phyloP scores from a whole-genome alignment of 306 rosid species.

The Sindora glabra region DNA sequence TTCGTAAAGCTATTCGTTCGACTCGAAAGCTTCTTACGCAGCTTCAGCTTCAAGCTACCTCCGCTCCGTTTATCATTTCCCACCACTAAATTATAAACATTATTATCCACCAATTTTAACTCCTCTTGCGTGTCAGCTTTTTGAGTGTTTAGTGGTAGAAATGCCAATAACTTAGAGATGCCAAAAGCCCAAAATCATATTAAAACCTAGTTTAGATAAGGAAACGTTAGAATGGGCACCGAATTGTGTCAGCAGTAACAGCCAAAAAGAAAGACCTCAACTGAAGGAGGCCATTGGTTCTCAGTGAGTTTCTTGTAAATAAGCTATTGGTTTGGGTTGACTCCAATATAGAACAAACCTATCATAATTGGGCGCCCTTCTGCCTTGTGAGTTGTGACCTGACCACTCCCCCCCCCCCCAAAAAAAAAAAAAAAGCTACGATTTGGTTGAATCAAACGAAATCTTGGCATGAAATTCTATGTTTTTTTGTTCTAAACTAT shows the following conservation, averaged over 20 bases:
- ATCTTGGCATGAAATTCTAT: no score
- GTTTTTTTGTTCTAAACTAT: no score
- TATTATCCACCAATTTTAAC: not conserved
- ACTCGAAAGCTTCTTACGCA: not conserved
- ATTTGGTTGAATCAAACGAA: no score
- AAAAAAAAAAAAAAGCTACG: not conserved
- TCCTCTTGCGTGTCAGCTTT: not conserved
- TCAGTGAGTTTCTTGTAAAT: not conserved
- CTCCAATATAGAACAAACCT: not conserved
- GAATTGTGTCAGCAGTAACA: not conserved
- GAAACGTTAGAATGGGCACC: conserved; percentile 14
- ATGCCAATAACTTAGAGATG: not conserved
- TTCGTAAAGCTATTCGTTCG: not conserved
- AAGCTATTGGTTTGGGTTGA: conserved; percentile 1
- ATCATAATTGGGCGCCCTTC: not conserved
- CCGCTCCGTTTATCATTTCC: not conserved
- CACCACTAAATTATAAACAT: not conserved
- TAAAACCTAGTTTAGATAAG: not conserved
- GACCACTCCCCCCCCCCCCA: not conserved
- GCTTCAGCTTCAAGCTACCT: not conserved
- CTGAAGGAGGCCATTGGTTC: not conserved
- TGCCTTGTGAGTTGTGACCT: no score
- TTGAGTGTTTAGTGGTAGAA: not conserved
- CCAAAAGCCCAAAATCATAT: not conserved
- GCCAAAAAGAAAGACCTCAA: no score